Percentiles rank a stretch among this genome's conserved stretches.
Evolutionary conservation across 495 filamentous ascomycete genomes (phyloP).

Genomic region (Terfezia boudieri): DNA sequence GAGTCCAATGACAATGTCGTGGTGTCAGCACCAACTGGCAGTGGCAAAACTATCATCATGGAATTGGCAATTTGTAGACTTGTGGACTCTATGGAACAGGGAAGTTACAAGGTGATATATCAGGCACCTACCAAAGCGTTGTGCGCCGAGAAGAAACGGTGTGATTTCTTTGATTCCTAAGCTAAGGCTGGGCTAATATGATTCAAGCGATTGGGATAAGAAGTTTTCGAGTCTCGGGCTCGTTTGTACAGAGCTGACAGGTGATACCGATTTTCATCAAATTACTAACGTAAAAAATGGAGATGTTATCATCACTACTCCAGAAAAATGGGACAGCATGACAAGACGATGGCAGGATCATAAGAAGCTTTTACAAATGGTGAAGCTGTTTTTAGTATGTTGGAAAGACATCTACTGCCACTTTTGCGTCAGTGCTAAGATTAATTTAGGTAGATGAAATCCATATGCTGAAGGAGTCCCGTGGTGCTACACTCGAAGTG

Average conservation of each 20-base stretch:
- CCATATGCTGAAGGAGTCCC: constrained; percentile 73
- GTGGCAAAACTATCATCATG: constrained; percentile 78
- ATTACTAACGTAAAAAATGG: constrained; percentile 54
- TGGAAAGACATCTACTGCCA: not conserved
- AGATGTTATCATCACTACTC: constrained; percentile 85
- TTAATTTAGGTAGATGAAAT: constrained; percentile 58
- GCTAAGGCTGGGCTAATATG: not conserved
- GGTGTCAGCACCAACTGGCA: constrained; percentile 74
- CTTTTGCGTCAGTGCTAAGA: not conserved
- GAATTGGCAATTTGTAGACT: constrained; percentile 82
- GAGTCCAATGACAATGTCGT: constrained; percentile 62
- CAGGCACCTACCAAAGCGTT: constrained; percentile 88
- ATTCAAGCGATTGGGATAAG: constrained; percentile 54
- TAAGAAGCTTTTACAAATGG: constrained; percentile 53
- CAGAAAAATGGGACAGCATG: constrained; percentile 97
- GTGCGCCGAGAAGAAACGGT: constrained; percentile 43
- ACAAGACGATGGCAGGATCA: constrained; percentile 93
- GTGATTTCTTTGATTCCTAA: not conserved
- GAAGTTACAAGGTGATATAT: constrained; percentile 80
- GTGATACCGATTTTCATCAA: constrained; percentile 62
- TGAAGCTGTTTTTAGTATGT: constrained; percentile 54
- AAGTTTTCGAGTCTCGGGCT: constrained; percentile 56
- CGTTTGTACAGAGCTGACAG: constrained; percentile 68
- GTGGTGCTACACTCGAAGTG: constrained; percentile 83
- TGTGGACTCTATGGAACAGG: constrained; percentile 34